Conservation (phyloP, 345 rosid genomes). For the Theobroma cacao region DNA sequence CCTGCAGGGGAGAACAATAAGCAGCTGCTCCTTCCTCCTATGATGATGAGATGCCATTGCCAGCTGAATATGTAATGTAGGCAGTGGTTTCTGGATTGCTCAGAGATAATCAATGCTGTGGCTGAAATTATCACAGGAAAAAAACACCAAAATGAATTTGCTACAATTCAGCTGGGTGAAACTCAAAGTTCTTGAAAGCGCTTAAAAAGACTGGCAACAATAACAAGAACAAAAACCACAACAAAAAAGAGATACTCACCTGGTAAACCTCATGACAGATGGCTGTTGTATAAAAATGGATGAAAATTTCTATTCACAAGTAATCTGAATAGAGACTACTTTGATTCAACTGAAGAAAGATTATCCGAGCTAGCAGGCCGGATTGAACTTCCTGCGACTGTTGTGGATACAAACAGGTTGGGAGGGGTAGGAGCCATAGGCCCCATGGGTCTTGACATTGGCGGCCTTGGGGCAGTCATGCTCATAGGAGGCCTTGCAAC, state of each 20-base stretch:
- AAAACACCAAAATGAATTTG: background rate
- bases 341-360: slow-evolving; percentile 28
- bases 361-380: slow-evolving; percentile 46
- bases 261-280: background rate
- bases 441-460: slow-evolving; percentile 62
- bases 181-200: background rate
- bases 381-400: slow-evolving; percentile 48
- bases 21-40: slow-evolving; percentile 9
- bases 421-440: slow-evolving; percentile 40
- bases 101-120: background rate
- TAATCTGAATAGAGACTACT: slow-evolving; percentile 13
- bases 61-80: background rate
- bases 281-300: background rate
- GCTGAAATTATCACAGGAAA: background rate
- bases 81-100: background rate
- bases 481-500: slow-evolving; percentile 66
- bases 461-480: slow-evolving; percentile 62
- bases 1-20: background rate
- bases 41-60: background rate
- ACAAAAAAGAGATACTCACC: background rate
- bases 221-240: background rate
- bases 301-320: slow-evolving; percentile 11
- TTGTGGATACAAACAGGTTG: slow-evolving; percentile 41
- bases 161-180: background rate
- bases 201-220: background rate